Evolutionary conservation across 305 asterid species (phyloP).

Genomic region (Fraxinus latifolia): DNA sequence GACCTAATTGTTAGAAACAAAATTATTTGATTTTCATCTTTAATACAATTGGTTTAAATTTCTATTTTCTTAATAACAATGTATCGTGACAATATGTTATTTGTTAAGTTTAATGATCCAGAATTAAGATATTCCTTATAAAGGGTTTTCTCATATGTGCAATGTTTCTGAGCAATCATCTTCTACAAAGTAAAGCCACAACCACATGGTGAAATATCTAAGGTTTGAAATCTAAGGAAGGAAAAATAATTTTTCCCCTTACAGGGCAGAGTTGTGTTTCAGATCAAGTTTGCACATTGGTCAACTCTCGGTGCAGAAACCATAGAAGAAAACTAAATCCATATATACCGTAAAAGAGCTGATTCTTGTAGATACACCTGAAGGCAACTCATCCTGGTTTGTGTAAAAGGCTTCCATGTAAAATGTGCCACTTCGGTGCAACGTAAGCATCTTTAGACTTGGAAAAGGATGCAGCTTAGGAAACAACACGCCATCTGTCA

Average conservation of each 20-base stretch:
- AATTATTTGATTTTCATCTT: neutral
- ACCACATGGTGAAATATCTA: neutral
- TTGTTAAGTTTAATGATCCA: neutral
- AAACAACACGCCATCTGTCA: conserved; percentile 53
- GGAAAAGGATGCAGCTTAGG: conserved; percentile 73
- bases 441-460: conserved; percentile 59
- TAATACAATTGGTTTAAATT: neutral
- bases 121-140: neutral
- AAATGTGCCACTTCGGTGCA: conserved; percentile 62
- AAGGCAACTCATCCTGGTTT: conserved; percentile 69
- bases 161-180: neutral
- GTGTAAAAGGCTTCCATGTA: conserved; percentile 64
- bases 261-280: neutral
- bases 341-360: conserved; percentile 61
- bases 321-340: neutral
- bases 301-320: neutral
- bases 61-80: neutral
- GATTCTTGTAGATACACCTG: conserved; percentile 56
- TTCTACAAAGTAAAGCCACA: neutral
- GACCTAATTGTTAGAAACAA: neutral
- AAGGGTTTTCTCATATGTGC: neutral
- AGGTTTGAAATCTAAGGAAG: neutral
- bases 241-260: neutral
- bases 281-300: neutral
- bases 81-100: neutral